Evolutionary conservation across 2,329 filamentous ascomycete genomes (phyloP), one percentile per base, ranked within the genome.

Genomic region (Coleophoma eucalyptorum): DNA sequence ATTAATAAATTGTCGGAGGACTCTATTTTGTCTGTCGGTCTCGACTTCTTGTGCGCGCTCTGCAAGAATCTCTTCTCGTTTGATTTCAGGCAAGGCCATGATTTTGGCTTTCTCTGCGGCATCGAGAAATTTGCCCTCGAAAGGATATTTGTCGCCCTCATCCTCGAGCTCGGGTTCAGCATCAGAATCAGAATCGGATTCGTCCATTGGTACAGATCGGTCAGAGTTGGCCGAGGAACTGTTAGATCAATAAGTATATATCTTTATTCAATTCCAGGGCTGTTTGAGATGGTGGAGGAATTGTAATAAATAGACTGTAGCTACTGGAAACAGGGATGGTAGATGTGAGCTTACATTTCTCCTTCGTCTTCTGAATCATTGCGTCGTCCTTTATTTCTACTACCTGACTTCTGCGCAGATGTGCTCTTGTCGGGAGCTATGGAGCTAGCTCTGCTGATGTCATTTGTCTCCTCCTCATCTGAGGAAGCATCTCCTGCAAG

Each of bases 61-160:
- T 18, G 91, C 93, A 6, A 99, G 80, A 42, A 96, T 86, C 65
- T 90, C 84, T 69, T 99, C 94, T 55, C 93, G 87, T 65, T 96
- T 86, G 47, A 97, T 86, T 72, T 97, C 92, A 31, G 91, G 86
- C 80, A 97, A 84, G 50, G 78, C 81, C 79, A 94, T 85, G 55
- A 99, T 94, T 47, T 87, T 77, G 7, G 79, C 79, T 68, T 89
- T 92, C 65, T 94, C 89, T 37, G 82, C 78, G 42, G 83, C 77
- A 58, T 83, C 88, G 61, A 82, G 80, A 67, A 90, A 94, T 63
- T 94, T 85, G 60, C 93, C 92, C 58, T 99, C 94, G 55, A 96
- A 80, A 0, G 93, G 91, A 65, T 95, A 94, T 50, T 87, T 75
- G 63, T 86, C 80, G 49, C 81, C 78, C 50, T 84, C 78, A 46